phyloP scores from a whole-genome alignment of 2,329 filamentous ascomycete species.

The Verticillium longisporum region DNA sequence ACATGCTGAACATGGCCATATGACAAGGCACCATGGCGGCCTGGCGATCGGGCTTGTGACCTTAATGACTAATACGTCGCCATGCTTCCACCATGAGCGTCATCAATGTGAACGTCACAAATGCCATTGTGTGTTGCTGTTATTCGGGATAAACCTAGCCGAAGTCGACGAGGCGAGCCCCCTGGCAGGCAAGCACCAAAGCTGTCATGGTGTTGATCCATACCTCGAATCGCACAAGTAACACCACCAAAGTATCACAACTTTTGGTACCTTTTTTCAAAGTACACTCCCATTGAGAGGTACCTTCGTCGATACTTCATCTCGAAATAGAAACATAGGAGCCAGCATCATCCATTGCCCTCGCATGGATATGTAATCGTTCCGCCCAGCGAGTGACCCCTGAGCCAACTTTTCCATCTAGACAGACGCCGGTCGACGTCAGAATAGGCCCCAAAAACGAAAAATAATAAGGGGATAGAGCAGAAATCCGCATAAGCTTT shows the following conservation, averaged over 20 bases:
- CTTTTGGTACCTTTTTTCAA: background rate
- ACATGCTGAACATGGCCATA: too few species aligned
- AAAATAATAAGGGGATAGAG: background rate
- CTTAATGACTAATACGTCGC: too few species aligned
- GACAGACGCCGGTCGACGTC: background rate
- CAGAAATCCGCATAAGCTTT: background rate
- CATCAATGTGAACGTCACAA: too few species aligned
- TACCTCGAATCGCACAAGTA: background rate
- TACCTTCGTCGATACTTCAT: background rate
- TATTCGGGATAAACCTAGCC: background rate
- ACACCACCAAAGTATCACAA: background rate
- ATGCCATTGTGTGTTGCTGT: too few species aligned
- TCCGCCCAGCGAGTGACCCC: background rate
- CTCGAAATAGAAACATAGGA: background rate
- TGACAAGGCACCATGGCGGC: too few species aligned
- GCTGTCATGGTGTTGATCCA: background rate
- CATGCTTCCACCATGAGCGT: too few species aligned
- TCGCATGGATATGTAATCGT: background rate
- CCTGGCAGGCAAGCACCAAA: background rate
- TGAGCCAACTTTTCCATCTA: background rate
- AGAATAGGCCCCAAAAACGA: background rate
- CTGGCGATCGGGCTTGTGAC: too few species aligned
- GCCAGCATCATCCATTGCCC: background rate
- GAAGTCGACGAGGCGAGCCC: background rate
- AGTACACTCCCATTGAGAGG: background rate